Conservation (phyloP, 2,329 filamentous ascomycete species). For the Phyllosticta citribraziliensis region DNA sequence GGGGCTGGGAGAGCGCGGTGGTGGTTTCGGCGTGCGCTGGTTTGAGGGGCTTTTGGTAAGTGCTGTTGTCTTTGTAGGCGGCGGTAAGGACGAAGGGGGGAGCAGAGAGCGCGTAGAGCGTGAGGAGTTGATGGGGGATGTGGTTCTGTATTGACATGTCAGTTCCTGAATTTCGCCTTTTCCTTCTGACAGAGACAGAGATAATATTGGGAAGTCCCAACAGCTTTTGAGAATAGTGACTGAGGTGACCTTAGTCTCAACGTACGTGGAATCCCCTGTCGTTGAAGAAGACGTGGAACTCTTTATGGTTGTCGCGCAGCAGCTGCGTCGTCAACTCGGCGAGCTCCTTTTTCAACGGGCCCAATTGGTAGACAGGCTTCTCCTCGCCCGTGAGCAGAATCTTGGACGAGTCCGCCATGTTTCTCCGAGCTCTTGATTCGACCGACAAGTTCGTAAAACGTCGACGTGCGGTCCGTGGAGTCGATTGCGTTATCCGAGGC, state of each 20-base stretch:
- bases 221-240: background rate
- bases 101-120: constrained; percentile 67
- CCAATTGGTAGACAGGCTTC: constrained; percentile 37
- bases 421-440: constrained; percentile 2
- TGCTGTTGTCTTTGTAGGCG: constrained; percentile 54
- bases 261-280: constrained; percentile 57
- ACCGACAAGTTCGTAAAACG: background rate
- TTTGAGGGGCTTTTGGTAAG: constrained; percentile 53
- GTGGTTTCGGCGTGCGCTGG: constrained; percentile 38
- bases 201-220: background rate
- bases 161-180: background rate
- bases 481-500: background rate
- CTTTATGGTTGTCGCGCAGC: constrained; percentile 65
- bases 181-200: background rate
- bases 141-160: constrained; percentile 45
- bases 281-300: constrained; percentile 77
- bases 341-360: constrained; percentile 43
- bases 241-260: background rate
- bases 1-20: constrained; percentile 49
- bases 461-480: background rate
- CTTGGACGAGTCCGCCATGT: constrained; percentile 24
- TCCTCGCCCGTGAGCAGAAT: constrained; percentile 18
- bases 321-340: constrained; percentile 56
- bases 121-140: constrained; percentile 67
- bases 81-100: constrained; percentile 47